Conservation (phyloP, 2,329 filamentous ascomycete genomes). For the Cordyceps tenuipes region DNA sequence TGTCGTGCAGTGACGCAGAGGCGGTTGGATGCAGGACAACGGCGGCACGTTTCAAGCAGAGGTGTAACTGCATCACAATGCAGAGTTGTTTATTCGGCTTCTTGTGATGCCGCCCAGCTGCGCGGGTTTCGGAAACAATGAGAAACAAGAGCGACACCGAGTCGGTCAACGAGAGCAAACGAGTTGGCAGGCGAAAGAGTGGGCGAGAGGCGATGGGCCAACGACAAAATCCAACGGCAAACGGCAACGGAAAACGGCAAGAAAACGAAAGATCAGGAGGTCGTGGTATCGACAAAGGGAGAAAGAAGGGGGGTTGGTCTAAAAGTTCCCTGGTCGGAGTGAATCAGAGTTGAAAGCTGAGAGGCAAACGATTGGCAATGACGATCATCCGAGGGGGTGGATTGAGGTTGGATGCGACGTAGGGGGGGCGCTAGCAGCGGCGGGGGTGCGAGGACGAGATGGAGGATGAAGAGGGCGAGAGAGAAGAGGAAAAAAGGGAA, state of each 20-base stretch:
- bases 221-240: background rate
- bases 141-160: background rate
- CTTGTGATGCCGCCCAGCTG: background rate
- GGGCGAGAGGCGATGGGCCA: too few species aligned
- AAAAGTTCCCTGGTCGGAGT: conserved; percentile 1
- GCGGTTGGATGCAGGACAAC: background rate
- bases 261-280: background rate
- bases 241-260: background rate
- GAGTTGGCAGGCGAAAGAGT: conserved; percentile 10
- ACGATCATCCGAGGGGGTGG: conserved; percentile 1
- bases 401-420: background rate
- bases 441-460: background rate
- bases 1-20: background rate
- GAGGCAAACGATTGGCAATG: background rate
- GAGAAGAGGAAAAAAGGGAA: background rate
- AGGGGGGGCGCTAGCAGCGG: background rate
- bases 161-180: conserved; percentile 1
- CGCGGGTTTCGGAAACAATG: conserved; percentile 6
- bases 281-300: background rate
- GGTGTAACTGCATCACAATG: background rate
- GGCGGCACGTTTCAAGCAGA: background rate
- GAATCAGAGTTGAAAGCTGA: conserved; percentile 10
- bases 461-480: background rate
- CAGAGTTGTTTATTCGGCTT: conserved; percentile 1
- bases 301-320: background rate